Conservation (phyloP, 2,329 filamentous ascomycete genomes). For the Whalleya microplaca region DNA sequence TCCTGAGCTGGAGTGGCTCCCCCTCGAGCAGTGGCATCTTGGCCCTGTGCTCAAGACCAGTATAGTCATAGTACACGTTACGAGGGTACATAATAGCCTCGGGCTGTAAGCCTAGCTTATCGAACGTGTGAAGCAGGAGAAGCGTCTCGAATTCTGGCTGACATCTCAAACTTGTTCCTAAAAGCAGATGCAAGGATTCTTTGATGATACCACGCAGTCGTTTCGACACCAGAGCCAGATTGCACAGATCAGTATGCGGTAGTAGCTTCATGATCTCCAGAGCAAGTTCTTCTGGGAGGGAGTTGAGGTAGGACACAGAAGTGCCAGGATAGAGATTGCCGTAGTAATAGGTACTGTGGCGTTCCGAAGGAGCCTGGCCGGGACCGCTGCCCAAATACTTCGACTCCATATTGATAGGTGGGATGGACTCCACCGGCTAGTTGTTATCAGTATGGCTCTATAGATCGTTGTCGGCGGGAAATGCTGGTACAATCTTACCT, state of each 20-base stretch:
- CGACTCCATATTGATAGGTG: not conserved
- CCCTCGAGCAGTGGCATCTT: not conserved
- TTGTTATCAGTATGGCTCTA: too few species aligned
- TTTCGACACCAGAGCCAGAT: not conserved
- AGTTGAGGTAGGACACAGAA: not conserved
- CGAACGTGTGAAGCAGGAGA: not conserved
- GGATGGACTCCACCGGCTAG: not conserved
- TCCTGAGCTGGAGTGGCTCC: slow-evolving; percentile 17
- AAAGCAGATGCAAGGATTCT: not conserved
- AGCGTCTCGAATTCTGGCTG: not conserved
- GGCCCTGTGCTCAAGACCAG: slow-evolving; percentile 4
- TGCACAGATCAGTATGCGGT: not conserved
- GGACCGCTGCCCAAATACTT: not conserved
- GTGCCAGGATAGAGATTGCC: not conserved
- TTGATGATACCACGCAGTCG: not conserved
- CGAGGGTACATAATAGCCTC: not conserved
- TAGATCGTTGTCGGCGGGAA: too few species aligned
- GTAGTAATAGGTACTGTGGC: not conserved
- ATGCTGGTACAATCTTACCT: too few species aligned
- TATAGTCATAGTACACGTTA: not conserved
- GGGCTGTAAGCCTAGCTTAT: not conserved
- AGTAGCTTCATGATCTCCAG: not conserved
- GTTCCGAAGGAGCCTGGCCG: not conserved
- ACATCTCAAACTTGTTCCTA: not conserved
- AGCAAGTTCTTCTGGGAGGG: not conserved